A percentile compares a stretch with the other conserved stretches of the same genome.
These are phyloP conservation scores for Solanum commersonii DNA, from an alignment of 257 asterid species.

Conservation along the genomic window DNA sequence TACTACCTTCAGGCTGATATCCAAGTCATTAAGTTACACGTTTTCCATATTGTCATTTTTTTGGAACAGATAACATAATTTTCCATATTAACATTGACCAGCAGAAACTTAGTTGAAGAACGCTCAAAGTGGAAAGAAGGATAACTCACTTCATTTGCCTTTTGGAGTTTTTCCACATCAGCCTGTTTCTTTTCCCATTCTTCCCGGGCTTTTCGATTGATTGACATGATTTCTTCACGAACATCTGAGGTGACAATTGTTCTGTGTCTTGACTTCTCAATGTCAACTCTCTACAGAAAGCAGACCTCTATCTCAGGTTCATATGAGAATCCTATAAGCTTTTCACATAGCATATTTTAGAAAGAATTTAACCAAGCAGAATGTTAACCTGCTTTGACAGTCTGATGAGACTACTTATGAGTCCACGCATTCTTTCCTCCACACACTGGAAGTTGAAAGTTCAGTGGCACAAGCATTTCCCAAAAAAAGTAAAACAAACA, in stretches of 20 bases:
- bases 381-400: slow-evolving; percentile 66
- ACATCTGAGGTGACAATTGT: slow-evolving; percentile 75
- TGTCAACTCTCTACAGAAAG: slow-evolving; percentile 58
- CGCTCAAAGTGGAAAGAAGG: not conserved
- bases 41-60: not conserved
- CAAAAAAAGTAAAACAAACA: slow-evolving; percentile 4
- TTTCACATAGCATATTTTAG: not conserved
- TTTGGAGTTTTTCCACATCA: slow-evolving; percentile 66
- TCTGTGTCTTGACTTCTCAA: slow-evolving; percentile 81
- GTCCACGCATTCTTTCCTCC: slow-evolving; percentile 91
- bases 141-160: slow-evolving; percentile 49
- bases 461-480: slow-evolving; percentile 2
- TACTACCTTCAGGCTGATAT: slow-evolving; percentile 50
- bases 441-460: slow-evolving; percentile 48
- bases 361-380: not conserved
- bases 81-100: not conserved
- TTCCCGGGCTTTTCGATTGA: slow-evolving; percentile 76
- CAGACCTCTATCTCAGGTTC: not conserved
- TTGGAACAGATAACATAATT: not conserved
- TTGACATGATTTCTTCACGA: slow-evolving; percentile 50
- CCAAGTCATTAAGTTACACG: not conserved
- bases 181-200: slow-evolving; percentile 94
- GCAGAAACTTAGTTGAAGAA: not conserved
- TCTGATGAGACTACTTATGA: slow-evolving; percentile 62
- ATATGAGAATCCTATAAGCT: not conserved